Base-by-base conservation (phyloP, 495 filamentous ascomycete species). In the Entonaema liquescens region DNA sequence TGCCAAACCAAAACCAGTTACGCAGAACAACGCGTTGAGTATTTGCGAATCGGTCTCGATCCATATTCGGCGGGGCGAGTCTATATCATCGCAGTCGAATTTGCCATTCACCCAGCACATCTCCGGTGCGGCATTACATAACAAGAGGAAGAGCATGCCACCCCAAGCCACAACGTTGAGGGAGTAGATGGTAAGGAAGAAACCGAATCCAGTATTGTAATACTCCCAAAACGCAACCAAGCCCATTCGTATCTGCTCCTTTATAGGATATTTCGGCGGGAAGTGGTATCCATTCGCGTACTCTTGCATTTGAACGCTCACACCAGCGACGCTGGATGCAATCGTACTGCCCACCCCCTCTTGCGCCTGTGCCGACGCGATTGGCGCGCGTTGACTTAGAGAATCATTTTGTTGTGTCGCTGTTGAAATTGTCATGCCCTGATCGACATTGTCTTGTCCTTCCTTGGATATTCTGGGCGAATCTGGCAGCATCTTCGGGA, bases 81-180 rank as follows among this genome's bases (percentile, higher is more conserved):
- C 81, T 76, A 93, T 88, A 75, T 91, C 82, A 79, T 91, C 83
- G 83, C 92, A 95, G 74, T 84, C 4, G 89, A 90, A 52, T 84
- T 36, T 49, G 17, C 75, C 75, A 40, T 76, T 2, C 9, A 76
- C 73, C 65, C 65, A 83, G 80, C 93, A 95, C 93, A 95, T 95
- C 67, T 89, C 88, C 1, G 92, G 90, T 0, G 87, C 84, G 12
- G 90, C 93, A 71, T 91, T 90, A 79, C 86, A 88, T 59, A 96
- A 84, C 8, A 97, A 85, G 17, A 96, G 83, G 81, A 97, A 94
- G 19, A 96, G 82, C 93, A 97, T 96, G 36, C 89, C 91, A 58
- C 93, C 93, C 93, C 93, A 97, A 8, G 92, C 93, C 5, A 96
- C 83, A 2, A 95, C 85, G 59, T 91, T 92, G 36, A 95, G 87